Conservation (phyloP, 1,139 yeast species). For the Pichia sp. region DNA sequence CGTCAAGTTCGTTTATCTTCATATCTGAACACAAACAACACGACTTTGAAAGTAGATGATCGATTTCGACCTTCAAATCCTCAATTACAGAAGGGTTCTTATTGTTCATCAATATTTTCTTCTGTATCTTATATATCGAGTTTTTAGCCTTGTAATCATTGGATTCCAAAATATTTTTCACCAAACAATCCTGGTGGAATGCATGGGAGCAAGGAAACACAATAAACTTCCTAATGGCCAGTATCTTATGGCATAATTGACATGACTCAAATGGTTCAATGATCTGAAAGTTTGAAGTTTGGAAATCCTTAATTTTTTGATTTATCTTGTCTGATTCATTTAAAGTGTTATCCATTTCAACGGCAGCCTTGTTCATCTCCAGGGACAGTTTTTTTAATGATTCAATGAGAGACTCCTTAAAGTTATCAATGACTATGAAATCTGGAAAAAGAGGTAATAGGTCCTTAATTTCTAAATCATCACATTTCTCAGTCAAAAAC, state of each 20-base stretch:
- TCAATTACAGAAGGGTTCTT: slow-evolving; percentile 23
- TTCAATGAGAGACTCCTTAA: slow-evolving; percentile 76
- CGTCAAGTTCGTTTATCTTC: slow-evolving; percentile 68
- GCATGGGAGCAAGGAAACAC: slow-evolving; percentile 90
- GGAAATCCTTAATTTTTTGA: slow-evolving; percentile 50
- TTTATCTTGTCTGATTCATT: slow-evolving; percentile 59
- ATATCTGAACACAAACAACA: slow-evolving; percentile 81
- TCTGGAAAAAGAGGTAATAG: slow-evolving; percentile 82
- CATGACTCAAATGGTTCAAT: slow-evolving; percentile 87
- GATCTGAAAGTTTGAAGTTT: slow-evolving; percentile 46
- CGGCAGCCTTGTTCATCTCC: slow-evolving; percentile 57
- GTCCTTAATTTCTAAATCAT: slow-evolving; percentile 70
- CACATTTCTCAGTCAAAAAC: slow-evolving; percentile 50
- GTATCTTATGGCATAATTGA: slow-evolving; percentile 58
- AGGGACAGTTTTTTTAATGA: slow-evolving; percentile 72
- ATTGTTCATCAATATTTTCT: slow-evolving; percentile 33
- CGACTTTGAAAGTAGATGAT: slow-evolving; percentile 55
- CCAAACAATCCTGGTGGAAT: slow-evolving; percentile 83
- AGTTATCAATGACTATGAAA: slow-evolving; percentile 71
- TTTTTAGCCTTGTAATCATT: slow-evolving; percentile 67
- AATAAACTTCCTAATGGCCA: slow-evolving; percentile 69
- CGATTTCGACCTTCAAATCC: slow-evolving; percentile 45
- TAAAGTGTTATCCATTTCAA: slow-evolving; percentile 75
- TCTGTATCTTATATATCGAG: slow-evolving; percentile 53
- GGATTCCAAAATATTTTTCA: slow-evolving; percentile 53